Base-by-base conservation (phyloP, 768 basidiomycete species). In the Dacryopinax spathularia region DNA sequence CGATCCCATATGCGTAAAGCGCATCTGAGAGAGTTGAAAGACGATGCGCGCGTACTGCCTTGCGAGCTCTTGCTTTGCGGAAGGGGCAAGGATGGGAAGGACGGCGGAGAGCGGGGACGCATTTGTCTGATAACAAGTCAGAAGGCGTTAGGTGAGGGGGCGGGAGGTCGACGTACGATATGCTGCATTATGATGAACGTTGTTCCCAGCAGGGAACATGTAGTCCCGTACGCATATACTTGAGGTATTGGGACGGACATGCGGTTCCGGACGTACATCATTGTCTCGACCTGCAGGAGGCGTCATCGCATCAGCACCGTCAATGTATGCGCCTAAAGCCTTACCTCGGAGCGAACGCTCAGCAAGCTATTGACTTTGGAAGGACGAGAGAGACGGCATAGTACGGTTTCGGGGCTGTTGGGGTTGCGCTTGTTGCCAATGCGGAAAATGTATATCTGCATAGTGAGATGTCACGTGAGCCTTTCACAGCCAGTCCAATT, bases 101-200 rank as follows among this genome's bases (percentile, higher is more conserved):
- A 31, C 48, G 13, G 10, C 5, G 9, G 48, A 27, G 29, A 56
- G 48, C 5, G 48, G 48, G 13, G 10, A 22, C 2, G 48, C 48
- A 29, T 29, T 29, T 29, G 48, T 56, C 48, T 56, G 29, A 10
- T 13, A 13, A 3, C 25, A n/a, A n/a, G 25, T 27, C 48, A 56
- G 48, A n/a, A n/a, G n/a, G n/a, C n/a, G n/a, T 5, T 56, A 44
- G 10, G 43, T 20, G 22, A 10, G 29, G 48, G 48, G 10, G 25
- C 15, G 48, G 31, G 3, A 18, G 48, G 31, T 15, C 25, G 10
- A 29, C 48, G 10, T 20, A 56, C 48, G 48, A 56, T 31, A 29
- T 56, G 48, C 29, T 56, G 48, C 48, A 56, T 56, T 22, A 56
- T 56, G 48, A 56, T 56, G 48, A 56, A 56, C 5, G 48, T 56